phyloP scores from a whole-genome alignment of 139 green algal genomes.

The Chlamydomonas eustigma region DNA sequence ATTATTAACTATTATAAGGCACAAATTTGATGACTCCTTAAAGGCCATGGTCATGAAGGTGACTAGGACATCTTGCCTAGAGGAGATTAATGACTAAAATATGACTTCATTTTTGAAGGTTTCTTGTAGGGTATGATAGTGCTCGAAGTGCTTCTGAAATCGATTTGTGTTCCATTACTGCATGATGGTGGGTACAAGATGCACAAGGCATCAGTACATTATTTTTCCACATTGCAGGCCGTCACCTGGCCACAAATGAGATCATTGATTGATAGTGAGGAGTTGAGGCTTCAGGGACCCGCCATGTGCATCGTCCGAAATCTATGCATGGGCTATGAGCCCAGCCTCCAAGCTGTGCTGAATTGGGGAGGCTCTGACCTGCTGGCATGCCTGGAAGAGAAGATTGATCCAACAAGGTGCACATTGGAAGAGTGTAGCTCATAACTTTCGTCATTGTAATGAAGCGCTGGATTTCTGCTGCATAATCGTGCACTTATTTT shows the following conservation, averaged over 20 bases:
- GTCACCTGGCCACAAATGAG: not conserved
- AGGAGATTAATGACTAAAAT: not conserved
- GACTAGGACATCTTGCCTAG: too few species aligned
- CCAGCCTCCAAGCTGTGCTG: constrained; percentile 15
- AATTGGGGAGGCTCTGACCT: constrained; percentile 33
- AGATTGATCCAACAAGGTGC: constrained; percentile 30
- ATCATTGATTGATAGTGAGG: not conserved
- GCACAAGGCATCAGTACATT: not conserved
- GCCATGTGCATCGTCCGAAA: constrained; percentile 47
- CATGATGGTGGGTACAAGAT: not conserved
- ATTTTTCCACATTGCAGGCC: not conserved
- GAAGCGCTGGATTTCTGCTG: too few species aligned
- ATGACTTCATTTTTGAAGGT: not conserved
- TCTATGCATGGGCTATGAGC: constrained; percentile 28
- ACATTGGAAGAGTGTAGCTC: too few species aligned
- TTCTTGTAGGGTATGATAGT: not conserved
- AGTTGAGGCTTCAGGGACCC: constrained; percentile 37
- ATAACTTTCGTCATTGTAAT: too few species aligned
- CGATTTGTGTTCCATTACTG: not conserved
- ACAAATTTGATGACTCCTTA: too few species aligned
- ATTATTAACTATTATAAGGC: too few species aligned
- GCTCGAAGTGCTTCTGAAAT: not conserved
- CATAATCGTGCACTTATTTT: too few species aligned
- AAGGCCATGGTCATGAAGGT: too few species aligned
- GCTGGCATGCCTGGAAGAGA: constrained; percentile 30